Conservation (phyloP, 1,284 basidiomycete species). For the Hemileia vastatrix region DNA sequence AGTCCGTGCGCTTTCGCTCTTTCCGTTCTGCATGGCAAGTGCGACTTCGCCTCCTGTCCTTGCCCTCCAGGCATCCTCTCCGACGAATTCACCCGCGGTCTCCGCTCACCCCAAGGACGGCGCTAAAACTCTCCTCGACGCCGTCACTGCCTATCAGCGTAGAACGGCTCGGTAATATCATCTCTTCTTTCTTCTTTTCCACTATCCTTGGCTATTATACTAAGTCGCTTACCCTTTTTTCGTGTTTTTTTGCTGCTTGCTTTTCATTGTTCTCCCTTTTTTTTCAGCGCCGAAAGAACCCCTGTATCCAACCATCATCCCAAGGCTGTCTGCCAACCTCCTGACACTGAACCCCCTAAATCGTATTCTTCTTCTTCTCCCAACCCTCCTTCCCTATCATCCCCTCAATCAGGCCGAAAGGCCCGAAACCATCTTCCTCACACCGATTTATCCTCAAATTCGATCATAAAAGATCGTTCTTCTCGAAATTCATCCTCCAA, state of each 20-base stretch:
- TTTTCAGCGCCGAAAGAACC: conserved; percentile 11
- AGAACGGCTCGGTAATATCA: conserved; percentile 13
- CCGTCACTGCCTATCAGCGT: conserved; percentile 18
- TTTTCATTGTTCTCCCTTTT: not conserved
- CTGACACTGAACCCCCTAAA: not conserved
- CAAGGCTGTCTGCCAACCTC: not conserved
- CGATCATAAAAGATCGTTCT: not conserved
- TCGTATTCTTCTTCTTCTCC: not conserved
- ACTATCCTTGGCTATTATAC: not conserved
- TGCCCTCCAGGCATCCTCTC: too few relatives aligned
- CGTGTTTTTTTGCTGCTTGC: not conserved
- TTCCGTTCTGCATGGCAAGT: too few relatives aligned
- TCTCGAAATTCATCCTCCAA: not conserved
- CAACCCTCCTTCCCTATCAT: not conserved
- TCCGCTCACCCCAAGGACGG: conserved; percentile 14
- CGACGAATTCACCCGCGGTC: not conserved
- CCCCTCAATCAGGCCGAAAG: not conserved
- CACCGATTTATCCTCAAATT: too few relatives aligned
- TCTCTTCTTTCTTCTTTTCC: not conserved
- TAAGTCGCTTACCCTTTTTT: not conserved
- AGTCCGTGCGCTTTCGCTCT: too few relatives aligned
- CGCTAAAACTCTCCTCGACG: conserved; percentile 13
- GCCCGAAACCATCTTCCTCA: too few relatives aligned
- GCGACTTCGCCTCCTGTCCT: too few relatives aligned
- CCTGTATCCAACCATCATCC: not conserved